phyloP scores from a whole-genome alignment of 805 yeast species.

The Yamadazyma sp. region DNA sequence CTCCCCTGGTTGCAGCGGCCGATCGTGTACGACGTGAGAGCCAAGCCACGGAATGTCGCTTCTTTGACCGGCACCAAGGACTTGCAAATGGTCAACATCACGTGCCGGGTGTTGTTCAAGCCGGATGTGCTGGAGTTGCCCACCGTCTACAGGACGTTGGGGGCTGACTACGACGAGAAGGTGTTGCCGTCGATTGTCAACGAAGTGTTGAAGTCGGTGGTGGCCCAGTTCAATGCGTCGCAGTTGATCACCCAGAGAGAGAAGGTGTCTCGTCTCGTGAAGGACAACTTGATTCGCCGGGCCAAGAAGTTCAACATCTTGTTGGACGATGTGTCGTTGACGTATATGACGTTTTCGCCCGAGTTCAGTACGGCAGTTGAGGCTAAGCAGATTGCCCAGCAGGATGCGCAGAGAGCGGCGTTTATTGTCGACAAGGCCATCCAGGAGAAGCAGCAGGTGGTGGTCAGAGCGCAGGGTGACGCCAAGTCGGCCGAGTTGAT shows the following conservation, averaged over 20 bases:
- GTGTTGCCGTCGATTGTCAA: conserved; percentile 97
- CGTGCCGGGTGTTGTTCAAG: conserved; percentile 94
- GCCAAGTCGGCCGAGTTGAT: conserved; percentile 96
- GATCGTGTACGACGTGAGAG: conserved; percentile 89
- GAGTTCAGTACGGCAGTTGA: conserved; percentile 97
- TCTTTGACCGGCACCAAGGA: conserved; percentile 98
- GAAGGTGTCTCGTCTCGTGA: conserved; percentile 84
- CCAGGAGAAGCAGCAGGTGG: conserved; percentile 96
- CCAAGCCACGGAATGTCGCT: conserved; percentile 94
- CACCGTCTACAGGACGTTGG: conserved; percentile 84
- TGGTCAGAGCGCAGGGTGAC: conserved; percentile 97
- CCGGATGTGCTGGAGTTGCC: conserved; percentile 83
- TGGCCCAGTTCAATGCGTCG: conserved; percentile 97
- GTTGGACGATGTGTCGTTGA: conserved; percentile 94
- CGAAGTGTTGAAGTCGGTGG: conserved; percentile 94
- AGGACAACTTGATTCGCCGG: conserved; percentile 87
- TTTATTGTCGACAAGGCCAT: conserved; percentile 94
- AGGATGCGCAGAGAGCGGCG: conserved; percentile 98
- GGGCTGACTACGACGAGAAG: conserved; percentile 93
- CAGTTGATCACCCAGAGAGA: conserved; percentile 99
- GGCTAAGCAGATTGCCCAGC: conserved; percentile 98
- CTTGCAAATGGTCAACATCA: conserved; percentile 97
- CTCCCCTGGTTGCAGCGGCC: conserved; percentile 96
- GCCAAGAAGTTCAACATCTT: conserved; percentile 84
- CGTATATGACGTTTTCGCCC: conserved; percentile 96